Evolutionary conservation across 257 asterid genomes (phyloP), one percentile per base, ranked within the genome.

Genomic region (Rehmannia glutinosa): DNA sequence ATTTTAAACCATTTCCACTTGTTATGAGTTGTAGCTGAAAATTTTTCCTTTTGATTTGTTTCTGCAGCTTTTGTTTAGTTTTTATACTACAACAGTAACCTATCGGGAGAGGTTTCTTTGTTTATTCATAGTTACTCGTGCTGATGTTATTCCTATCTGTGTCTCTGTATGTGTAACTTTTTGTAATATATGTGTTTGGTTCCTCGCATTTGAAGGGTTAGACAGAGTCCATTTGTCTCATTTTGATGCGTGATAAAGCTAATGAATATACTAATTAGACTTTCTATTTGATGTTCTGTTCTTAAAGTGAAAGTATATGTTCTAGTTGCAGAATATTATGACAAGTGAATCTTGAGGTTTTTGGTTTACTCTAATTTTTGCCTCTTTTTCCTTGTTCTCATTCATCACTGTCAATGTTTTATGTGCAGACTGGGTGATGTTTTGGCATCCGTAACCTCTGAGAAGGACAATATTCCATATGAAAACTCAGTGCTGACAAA

Each of bases 391-490:
- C 63, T 65, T 41, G 38, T 23, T 68, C 20, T 64, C 54, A 55
- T 73, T 57, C 30, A 24, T 69, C 9, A 53, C 64, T 55, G 15
- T 74, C 69, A 17, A 53, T 77, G 64, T 66, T 77, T 74, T 72
- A 25, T 73, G 62, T 87, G 85, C 93, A 94, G 99, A 73, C 79
- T 94, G 84, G 97, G 97, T 75, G 97, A 94, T 87, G 99, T 94
- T 75, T 76, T 94, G 90, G 83, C 91, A 69, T 87, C 97, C 74
- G 75, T 94, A 74, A 80, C 93, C 46, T 84, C 97, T 27, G 81
- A 81, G 84, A 91, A 91, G 72, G 96, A 94, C 67, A 68, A 47
- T 51, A 81, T 91, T 69, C 99, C 97, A 2, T 85, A 87, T 54
- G 96, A 72, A 67, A 89, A 94, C 87, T 91, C 99, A 1, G 76